phyloP scores from a whole-genome alignment of 2,329 filamentous ascomycete species.

The Calonectria naviculata region DNA sequence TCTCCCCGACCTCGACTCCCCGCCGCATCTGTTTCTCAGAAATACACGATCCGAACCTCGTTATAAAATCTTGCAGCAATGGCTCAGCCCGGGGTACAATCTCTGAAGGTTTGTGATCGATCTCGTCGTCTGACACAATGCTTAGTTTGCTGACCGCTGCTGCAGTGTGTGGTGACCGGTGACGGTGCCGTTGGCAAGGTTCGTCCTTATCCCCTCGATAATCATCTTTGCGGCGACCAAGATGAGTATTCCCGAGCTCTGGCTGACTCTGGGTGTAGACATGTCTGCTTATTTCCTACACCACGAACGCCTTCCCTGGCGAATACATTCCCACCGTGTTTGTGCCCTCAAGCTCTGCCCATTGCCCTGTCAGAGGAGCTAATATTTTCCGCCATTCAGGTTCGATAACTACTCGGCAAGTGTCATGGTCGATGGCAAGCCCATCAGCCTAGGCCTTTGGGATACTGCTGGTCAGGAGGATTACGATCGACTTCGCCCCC shows the following conservation, averaged over 20 bases:
- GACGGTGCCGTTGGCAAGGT: constrained; percentile 99
- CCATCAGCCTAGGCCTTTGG: constrained; percentile 96
- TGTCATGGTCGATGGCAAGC: constrained; percentile 99
- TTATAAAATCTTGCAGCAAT: constrained; percentile 56
- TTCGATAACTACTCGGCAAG: constrained; percentile 99
- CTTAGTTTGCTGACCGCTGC: constrained; percentile 44
- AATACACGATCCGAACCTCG: constrained; percentile 15
- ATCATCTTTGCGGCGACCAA: constrained; percentile 5
- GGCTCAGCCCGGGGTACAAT: constrained; percentile 87
- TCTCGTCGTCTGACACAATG: constrained; percentile 28
- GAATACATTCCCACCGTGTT: constrained; percentile 99
- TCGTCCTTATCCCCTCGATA: constrained; percentile 23
- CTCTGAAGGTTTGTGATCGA: constrained; percentile 78
- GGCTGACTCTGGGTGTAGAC: constrained; percentile 70
- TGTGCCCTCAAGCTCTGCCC: constrained; percentile 49
- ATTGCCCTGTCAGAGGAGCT: neutral
- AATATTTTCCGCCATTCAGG: constrained; percentile 56
- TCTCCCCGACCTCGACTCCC: neutral
- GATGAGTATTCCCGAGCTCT: constrained; percentile 10
- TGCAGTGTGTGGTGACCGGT: constrained; percentile 96
- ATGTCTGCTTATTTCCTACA: constrained; percentile 99
- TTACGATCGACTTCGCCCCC: constrained; percentile 93
- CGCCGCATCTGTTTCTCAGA: constrained; percentile 2
- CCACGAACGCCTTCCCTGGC: constrained; percentile 99
- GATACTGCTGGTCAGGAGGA: constrained; percentile 99